Conservation (phyloP, 805 yeast species). For the Starmerella lactis-condensi region DNA sequence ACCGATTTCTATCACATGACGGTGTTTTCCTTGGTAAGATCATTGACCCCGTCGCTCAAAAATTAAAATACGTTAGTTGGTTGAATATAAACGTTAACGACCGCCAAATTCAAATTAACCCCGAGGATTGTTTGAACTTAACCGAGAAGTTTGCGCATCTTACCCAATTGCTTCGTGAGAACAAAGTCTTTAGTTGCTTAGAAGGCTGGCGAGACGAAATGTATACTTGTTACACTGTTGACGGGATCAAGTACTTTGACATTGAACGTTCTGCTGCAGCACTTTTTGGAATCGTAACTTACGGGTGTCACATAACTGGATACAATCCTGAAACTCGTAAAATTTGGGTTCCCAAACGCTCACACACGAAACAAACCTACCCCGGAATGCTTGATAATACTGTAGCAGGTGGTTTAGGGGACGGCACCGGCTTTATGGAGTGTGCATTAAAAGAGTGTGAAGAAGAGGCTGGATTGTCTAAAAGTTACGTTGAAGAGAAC, state of each 20-base stretch:
- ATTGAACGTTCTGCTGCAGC: slow-evolving; percentile 72
- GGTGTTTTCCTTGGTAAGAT: slow-evolving; percentile 18
- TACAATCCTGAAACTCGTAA: slow-evolving; percentile 26
- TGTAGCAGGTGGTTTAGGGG: slow-evolving; percentile 86
- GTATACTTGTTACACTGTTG: slow-evolving; percentile 49
- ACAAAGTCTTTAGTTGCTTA: slow-evolving; percentile 16
- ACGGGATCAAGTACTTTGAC: slow-evolving; percentile 38
- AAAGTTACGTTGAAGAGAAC: slow-evolving; percentile 31
- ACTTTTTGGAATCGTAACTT: slow-evolving; percentile 67
- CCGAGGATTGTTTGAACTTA: slow-evolving; percentile 5
- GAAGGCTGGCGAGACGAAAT: slow-evolving; percentile 67
- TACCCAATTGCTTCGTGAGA: slow-evolving; percentile 15
- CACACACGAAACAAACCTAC: slow-evolving; percentile 62
- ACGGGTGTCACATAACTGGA: slow-evolving; percentile 80
- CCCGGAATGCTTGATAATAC: slow-evolving; percentile 87
- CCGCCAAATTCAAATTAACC: slow-evolving; percentile 6
- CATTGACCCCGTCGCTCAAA: slow-evolving; percentile 7
- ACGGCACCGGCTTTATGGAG: slow-evolving; percentile 55
- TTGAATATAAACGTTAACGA: slow-evolving; percentile 3
- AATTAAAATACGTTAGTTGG: slow-evolving; percentile 3
- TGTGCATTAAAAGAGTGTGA: slow-evolving; percentile 70
- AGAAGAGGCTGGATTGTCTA: slow-evolving; percentile 74
- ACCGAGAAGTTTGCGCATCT: slow-evolving; percentile 11
- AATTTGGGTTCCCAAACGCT: slow-evolving; percentile 69
- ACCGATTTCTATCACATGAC: slow-evolving; percentile 20